These are phyloP conservation scores for Colletotrichum falcatum DNA, from an alignment of 2,329 filamentous ascomycete species.

Conservation along the genomic window DNA sequence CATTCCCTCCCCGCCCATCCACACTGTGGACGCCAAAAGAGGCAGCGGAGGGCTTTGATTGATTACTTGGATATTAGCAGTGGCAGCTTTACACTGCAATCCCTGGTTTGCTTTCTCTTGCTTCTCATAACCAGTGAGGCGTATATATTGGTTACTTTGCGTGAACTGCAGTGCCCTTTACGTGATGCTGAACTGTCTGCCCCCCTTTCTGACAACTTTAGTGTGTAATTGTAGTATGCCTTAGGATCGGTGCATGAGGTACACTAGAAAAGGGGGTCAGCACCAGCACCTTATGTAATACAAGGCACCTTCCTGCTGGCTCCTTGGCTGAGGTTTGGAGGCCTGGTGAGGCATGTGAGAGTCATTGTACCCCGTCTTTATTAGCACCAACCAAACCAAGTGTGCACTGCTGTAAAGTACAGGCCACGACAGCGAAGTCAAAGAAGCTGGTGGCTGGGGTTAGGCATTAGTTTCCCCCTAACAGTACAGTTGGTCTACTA, in stretches of 20 bases:
- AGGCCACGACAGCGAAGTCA: background rate
- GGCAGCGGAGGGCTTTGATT: background rate
- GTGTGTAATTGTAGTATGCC: background rate
- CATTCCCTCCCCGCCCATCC: conserved; percentile 1
- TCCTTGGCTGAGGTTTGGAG: background rate
- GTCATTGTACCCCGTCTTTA: background rate
- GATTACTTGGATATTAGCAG: background rate
- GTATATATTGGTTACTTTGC: background rate
- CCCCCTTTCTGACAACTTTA: background rate
- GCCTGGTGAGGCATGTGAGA: background rate
- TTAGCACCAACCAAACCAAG: background rate
- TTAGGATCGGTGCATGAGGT: background rate
- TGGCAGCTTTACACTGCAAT: background rate
- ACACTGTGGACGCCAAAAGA: conserved; percentile 1
- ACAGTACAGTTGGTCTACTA: background rate
- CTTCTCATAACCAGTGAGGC: background rate
- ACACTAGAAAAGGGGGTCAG: background rate
- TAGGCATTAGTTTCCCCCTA: conserved; percentile 3
- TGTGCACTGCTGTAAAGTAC: background rate
- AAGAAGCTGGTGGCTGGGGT: background rate
- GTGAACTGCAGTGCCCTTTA: background rate
- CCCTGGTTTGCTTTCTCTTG: background rate
- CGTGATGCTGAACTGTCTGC: background rate
- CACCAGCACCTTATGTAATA: background rate
- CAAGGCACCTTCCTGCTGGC: background rate